Base-by-base conservation (phyloP, 1,284 basidiomycete genomes). In the Psilocybe mexicana region DNA sequence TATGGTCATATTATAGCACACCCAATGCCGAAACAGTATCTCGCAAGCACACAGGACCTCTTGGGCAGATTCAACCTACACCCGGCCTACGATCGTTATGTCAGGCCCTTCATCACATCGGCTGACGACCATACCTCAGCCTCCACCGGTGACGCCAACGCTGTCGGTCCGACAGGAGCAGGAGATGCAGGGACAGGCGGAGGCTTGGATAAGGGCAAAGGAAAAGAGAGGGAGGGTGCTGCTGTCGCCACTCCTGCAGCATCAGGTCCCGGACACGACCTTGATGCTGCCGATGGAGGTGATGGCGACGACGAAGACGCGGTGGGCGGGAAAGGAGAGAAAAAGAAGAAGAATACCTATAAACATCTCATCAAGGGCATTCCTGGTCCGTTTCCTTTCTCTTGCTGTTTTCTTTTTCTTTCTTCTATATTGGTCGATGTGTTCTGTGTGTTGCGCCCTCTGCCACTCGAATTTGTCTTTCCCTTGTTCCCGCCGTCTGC, bases 341-440 rank as follows among this genome's bases (percentile, higher is more conserved):
- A 88, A 79, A 91, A 87, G 80, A 85, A 82, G 75, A 88, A 87
- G 78, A 89, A 89, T 62, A 85, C 75, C 54, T 92, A 92, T 66
- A 88, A 82, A 67, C 85, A 90, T 70, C 79, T 92, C 60, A 88
- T 92, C 67, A 90, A 86, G 76, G 84, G 81, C 59, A 77, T 89
- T 43, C 88, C 89, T 65, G 89, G 87, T 88, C 70, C 66, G 84
- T 79, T 44, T 35, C 43, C 60, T 40, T 40, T 40, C 38, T 36
- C 38, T 40, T 40, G 12, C 18, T 18, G 18, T 18, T 40, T 40
- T 40, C 54, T 57, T 23, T 40, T 44, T 49, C 45, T 44, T 50
- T 45, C 30, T 30, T 36, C 18, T 46, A 50, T 45, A 58, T 59
- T 56, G 35, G 56, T 58, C 44, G 45, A 18, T 28, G 12, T 14